A percentile compares a stretch with the other conserved stretches of the same genome.
Evolutionary conservation across 2,329 filamentous ascomycete species (phyloP).

Genomic region (Tricladium varicosporioides): DNA sequence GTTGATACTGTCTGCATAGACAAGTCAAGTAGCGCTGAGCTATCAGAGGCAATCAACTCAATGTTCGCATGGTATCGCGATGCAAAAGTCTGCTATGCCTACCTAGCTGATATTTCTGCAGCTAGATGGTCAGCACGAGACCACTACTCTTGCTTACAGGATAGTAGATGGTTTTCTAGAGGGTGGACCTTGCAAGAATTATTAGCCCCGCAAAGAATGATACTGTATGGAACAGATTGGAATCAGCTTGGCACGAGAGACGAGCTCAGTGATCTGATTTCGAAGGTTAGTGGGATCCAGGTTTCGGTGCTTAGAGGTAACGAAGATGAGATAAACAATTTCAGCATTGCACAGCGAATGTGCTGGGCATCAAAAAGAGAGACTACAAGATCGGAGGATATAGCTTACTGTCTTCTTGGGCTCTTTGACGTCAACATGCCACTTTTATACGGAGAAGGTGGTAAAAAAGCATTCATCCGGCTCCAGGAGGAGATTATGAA

Average conservation of each 20-base stretch:
- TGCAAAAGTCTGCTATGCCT: slow-evolving; percentile 10
- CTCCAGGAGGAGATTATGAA: slow-evolving; percentile 24
- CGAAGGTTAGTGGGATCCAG: neutral
- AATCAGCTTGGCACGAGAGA: neutral
- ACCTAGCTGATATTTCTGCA: slow-evolving; percentile 3
- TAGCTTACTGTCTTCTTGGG: slow-evolving; percentile 31
- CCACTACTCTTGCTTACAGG: neutral
- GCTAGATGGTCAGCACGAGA: neutral
- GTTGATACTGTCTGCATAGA: slow-evolving; percentile 11
- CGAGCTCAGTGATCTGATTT: neutral
- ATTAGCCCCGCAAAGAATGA: neutral
- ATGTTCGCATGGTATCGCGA: slow-evolving; percentile 6
- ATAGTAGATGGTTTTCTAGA: slow-evolving; percentile 4
- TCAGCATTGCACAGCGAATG: slow-evolving; percentile 35
- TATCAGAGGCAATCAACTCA: neutral
- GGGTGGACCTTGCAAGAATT: slow-evolving; percentile 4
- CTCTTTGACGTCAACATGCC: slow-evolving; percentile 35
- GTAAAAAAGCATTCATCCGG: slow-evolving; percentile 24
- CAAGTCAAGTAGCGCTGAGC: neutral
- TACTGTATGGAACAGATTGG: slow-evolving; percentile 2
- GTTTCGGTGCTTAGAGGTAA: neutral
- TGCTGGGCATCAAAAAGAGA: slow-evolving; percentile 35
- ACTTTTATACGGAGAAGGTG: slow-evolving; percentile 32
- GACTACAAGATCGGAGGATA: slow-evolving; percentile 28
- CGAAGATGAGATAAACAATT: neutral